Conservation (phyloP, 805 yeast species). For the Saturnispora besseyi region DNA sequence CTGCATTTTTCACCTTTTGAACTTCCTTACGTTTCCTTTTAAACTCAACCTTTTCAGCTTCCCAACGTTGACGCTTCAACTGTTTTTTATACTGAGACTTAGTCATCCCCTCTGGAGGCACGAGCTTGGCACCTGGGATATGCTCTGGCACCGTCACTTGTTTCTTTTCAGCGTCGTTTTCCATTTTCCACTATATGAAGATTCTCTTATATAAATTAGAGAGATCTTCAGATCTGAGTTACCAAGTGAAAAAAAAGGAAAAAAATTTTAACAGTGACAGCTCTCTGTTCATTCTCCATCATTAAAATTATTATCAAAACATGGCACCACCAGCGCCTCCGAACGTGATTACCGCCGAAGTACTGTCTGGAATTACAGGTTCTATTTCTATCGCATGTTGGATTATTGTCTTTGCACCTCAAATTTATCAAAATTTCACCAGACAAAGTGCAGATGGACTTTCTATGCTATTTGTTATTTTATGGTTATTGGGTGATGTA, state of each 20-base stretch:
- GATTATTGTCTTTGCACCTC: slow-evolving; percentile 97
- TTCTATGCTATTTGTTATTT: slow-evolving; percentile 71
- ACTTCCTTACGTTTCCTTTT: slow-evolving; percentile 45
- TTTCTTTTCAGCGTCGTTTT: not conserved
- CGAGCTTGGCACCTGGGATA: slow-evolving; percentile 12
- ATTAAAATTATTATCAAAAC: not conserved
- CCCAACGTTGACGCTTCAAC: slow-evolving; percentile 46
- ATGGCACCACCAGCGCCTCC: slow-evolving; percentile 63
- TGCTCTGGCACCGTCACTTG: not conserved
- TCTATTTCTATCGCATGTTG: slow-evolving; percentile 94
- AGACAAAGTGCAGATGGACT: slow-evolving; percentile 86
- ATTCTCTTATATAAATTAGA: not conserved
- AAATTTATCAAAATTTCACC: slow-evolving; percentile 82
- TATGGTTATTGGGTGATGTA: slow-evolving; percentile 92
- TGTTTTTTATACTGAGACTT: slow-evolving; percentile 76
- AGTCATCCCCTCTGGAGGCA: slow-evolving; percentile 79
- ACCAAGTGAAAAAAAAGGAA: not conserved
- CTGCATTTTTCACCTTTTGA: slow-evolving; percentile 35
- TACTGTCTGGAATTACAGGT: slow-evolving; percentile 70
- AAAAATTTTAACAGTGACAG: not conserved
- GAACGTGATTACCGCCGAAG: slow-evolving; percentile 54
- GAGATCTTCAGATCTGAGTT: not conserved
- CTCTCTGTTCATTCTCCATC: not conserved
- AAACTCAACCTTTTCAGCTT: slow-evolving; percentile 54
- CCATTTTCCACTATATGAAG: too few species aligned